Conservation (phyloP, 352 stramenopile genomes). For the Phytophthora foliorum region DNA sequence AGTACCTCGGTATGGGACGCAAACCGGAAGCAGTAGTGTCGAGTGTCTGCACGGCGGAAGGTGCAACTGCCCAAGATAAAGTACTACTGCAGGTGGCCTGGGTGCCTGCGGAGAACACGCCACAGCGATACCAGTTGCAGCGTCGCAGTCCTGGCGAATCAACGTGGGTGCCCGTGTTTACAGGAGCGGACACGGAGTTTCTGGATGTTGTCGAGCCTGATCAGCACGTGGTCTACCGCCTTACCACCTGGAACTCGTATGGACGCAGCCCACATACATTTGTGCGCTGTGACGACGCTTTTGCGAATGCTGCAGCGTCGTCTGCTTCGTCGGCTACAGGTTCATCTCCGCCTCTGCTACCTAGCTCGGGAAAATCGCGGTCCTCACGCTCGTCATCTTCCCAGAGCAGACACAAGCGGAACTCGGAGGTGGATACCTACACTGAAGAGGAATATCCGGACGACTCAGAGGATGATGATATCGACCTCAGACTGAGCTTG, state of each 20-base stretch:
- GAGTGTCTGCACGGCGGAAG: conserved; percentile 47
- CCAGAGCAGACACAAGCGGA: conserved; percentile 28
- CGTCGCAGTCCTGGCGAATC: conserved; percentile 68
- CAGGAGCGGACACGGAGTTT: conserved; percentile 75
- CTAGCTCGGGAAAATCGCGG: conserved; percentile 33
- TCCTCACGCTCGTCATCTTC: conserved; percentile 37
- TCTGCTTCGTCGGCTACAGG: conserved; percentile 19
- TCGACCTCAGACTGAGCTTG: conserved; percentile 33
- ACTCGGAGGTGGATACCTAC: conserved; percentile 1
- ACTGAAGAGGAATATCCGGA: conserved; percentile 15
- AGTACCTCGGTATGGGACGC: conserved; percentile 82
- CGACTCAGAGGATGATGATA: conserved; percentile 18
- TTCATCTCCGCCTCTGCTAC: conserved; percentile 11
- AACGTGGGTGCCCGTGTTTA: conserved; percentile 68
- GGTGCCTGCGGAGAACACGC: conserved; percentile 54
- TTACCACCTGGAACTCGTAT: conserved; percentile 89
- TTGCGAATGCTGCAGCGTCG: conserved; percentile 7
- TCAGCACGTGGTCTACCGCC: conserved; percentile 74
- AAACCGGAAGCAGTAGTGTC: conserved; percentile 61
- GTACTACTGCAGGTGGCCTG: conserved; percentile 67
- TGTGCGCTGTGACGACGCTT: conserved; percentile 59
- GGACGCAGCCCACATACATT: conserved; percentile 70
- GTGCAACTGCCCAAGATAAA: conserved; percentile 36
- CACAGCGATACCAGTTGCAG: conserved; percentile 78
- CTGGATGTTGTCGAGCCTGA: conserved; percentile 66